These are phyloP conservation scores for Thalassiosira mediterranea DNA, from an alignment of 352 stramenopile genomes.

Conservation along the genomic window DNA sequence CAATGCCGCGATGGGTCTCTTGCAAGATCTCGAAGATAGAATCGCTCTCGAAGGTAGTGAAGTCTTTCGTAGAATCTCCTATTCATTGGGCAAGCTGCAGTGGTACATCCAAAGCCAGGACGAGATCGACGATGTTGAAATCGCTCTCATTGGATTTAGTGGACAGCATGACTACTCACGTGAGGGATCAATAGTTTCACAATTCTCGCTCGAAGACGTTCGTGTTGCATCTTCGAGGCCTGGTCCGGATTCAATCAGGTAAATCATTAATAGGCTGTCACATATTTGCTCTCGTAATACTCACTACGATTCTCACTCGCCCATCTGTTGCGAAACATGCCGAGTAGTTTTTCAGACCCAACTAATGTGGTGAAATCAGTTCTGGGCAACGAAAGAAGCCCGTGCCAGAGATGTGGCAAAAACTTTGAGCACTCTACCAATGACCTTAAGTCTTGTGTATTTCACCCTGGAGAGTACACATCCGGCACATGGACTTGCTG, in stretches of 20 bases:
- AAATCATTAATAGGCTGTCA: too few species aligned
- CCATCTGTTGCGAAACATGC: too few species aligned
- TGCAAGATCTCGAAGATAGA: conserved; percentile 51
- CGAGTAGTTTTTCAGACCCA: conserved; percentile 56
- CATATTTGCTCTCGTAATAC: too few species aligned
- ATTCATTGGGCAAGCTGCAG: conserved; percentile 50
- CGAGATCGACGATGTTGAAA: conserved; percentile 64
- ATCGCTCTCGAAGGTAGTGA: conserved; percentile 31
- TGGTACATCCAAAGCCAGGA: conserved; percentile 58
- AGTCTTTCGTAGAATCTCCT: conserved; percentile 55
- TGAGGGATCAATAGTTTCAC: conserved; percentile 45
- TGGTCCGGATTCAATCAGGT: conserved; percentile 55
- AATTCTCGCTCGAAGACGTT: conserved; percentile 65
- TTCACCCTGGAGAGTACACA: conserved; percentile 46
- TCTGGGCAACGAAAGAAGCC: conserved; percentile 56
- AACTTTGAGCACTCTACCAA: conserved; percentile 63
- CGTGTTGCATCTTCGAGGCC: conserved; percentile 50
- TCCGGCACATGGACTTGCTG: conserved; percentile 62
- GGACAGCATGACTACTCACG: conserved; percentile 60
- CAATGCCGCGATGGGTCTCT: conserved; percentile 47
- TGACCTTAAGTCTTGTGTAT: conserved; percentile 56
- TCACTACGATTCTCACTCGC: too few species aligned
- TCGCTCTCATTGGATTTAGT: conserved; percentile 60
- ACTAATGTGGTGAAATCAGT: conserved; percentile 51
- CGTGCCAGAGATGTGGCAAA: conserved; percentile 54